These are phyloP conservation scores for Copromyces sp. DNA, from an alignment of 495 filamentous ascomycete species.

Conservation along the genomic window DNA sequence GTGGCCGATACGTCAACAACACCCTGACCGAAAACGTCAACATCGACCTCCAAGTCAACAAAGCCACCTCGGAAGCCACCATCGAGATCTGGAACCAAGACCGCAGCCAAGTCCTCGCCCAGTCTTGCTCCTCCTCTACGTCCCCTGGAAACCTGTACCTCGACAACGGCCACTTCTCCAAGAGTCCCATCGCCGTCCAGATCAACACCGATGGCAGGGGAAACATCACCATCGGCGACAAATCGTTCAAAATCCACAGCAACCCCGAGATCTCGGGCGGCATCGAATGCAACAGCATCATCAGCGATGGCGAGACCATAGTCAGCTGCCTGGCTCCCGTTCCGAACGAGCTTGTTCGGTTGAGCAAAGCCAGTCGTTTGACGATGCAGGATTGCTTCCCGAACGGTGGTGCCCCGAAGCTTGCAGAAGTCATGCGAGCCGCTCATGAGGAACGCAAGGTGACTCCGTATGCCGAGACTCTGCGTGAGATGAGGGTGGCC, in stretches of 20 bases:
- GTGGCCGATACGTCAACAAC: too few relatives aligned
- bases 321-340: neutral
- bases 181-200: too few relatives aligned
- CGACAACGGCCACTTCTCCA: too few relatives aligned
- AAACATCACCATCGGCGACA: neutral
- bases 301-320: neutral
- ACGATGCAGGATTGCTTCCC: too few relatives aligned
- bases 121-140: neutral
- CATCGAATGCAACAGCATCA: neutral
- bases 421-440: too few relatives aligned
- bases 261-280: neutral
- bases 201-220: neutral
- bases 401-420: too few relatives aligned
- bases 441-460: too few relatives aligned
- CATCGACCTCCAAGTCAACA: constrained; percentile 1
- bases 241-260: neutral
- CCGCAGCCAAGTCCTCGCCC: neutral
- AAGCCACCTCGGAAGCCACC: neutral
- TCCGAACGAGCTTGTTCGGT: too few relatives aligned
- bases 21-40: too few relatives aligned
- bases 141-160: neutral
- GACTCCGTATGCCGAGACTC: too few relatives aligned
- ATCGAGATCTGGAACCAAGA: constrained; percentile 1
- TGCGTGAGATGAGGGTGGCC: too few relatives aligned
- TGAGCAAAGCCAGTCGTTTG: too few relatives aligned